Percentiles rank a stretch among this genome's conserved stretches.
These are phyloP conservation scores for Candida chauliodis DNA, from an alignment of 805 yeast genomes.

Conservation along the genomic window DNA sequence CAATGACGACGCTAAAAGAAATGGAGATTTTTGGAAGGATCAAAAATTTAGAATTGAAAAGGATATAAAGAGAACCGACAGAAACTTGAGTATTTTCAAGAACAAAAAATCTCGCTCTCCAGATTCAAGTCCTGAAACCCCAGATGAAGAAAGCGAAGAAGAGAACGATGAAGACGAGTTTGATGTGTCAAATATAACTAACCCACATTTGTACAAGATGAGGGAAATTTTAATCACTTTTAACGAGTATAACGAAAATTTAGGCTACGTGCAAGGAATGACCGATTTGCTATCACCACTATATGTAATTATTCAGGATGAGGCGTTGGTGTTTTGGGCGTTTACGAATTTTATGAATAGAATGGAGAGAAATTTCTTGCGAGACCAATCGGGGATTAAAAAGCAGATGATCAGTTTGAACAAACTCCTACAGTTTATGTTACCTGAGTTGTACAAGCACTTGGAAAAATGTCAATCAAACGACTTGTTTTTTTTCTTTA, in stretches of 20 bases:
- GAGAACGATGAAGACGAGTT: constrained; percentile 50
- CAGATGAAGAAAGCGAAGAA: constrained; percentile 34
- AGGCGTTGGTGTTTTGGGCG: constrained; percentile 81
- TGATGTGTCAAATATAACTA: constrained; percentile 62
- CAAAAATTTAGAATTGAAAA: constrained; percentile 88
- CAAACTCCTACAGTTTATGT: constrained; percentile 83
- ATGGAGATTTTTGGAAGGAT: constrained; percentile 74
- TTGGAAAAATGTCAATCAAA: constrained; percentile 83
- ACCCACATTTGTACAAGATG: constrained; percentile 69
- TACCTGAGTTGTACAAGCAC: constrained; percentile 80
- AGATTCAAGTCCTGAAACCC: constrained; percentile 22
- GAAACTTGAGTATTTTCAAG: constrained; percentile 64
- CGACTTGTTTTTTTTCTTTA: constrained; percentile 87
- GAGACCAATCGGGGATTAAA: constrained; percentile 92
- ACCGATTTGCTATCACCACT: constrained; percentile 87
- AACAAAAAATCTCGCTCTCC: constrained; percentile 21
- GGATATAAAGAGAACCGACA: constrained; percentile 89
- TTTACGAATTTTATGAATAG: constrained; percentile 85
- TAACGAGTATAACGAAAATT: constrained; percentile 74
- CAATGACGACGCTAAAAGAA: constrained; percentile 46
- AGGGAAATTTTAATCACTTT: constrained; percentile 81
- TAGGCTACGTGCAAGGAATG: constrained; percentile 99
- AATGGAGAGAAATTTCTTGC: constrained; percentile 90
- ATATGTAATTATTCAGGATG: constrained; percentile 64
- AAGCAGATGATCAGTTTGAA: constrained; percentile 80